Percentiles rank a stretch among this genome's conserved stretches.
phyloP scores from a whole-genome alignment of 2,329 filamentous ascomycete genomes.

The Aspergillus fischeri region DNA sequence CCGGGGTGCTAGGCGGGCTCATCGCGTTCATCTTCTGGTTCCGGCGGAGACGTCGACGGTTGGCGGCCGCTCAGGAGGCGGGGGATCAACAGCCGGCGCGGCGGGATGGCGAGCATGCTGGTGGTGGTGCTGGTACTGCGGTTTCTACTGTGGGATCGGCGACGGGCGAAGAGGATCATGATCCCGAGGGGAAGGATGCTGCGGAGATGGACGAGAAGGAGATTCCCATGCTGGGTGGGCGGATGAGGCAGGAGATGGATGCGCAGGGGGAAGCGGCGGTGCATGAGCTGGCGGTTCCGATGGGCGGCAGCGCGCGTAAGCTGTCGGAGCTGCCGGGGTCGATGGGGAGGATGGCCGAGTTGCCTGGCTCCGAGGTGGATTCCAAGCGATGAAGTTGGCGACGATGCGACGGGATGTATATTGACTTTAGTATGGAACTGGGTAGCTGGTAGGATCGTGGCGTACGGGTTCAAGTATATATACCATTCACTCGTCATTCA shows the following conservation, averaged over 20 bases:
- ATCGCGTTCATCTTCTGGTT: conserved; percentile 2
- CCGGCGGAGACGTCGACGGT: not conserved
- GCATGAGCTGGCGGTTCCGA: conserved; percentile 7
- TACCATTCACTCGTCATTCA: not conserved
- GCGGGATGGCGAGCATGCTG: not conserved
- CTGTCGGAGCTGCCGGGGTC: not conserved
- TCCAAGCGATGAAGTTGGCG: not conserved
- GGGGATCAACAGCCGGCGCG: not conserved
- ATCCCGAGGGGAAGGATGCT: not conserved
- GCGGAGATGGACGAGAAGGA: not conserved
- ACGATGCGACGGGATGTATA: not conserved
- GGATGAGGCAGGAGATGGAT: conserved; percentile 10
- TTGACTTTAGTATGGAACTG: not conserved
- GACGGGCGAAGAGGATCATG: too few relatives aligned
- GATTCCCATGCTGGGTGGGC: conserved; percentile 7
- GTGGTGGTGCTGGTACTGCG: not conserved
- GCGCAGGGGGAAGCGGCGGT: conserved; percentile 2
- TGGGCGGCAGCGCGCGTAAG: not conserved
- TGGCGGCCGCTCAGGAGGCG: too few relatives aligned
- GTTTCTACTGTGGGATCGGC: too few relatives aligned
- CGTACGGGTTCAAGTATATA: too few relatives aligned
- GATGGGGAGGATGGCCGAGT: not conserved
- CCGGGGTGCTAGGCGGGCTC: conserved; percentile 1
- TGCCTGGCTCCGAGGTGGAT: conserved; percentile 1
- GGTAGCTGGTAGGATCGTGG: not conserved